Evolutionary conservation across 179 eudicot species (phyloP).

Genomic region (Beta macrorhiza): DNA sequence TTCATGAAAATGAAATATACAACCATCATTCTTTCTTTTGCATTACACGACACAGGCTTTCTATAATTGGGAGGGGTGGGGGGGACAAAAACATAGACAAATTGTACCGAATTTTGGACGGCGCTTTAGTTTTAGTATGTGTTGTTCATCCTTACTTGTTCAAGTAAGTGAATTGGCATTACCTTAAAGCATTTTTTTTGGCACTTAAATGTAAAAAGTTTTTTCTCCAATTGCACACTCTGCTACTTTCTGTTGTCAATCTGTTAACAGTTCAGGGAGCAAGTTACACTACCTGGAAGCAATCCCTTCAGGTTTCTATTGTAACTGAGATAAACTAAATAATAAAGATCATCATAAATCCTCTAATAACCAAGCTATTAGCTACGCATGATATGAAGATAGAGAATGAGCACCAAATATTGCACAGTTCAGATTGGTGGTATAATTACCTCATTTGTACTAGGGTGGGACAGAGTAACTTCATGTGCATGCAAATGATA

Average conservation of each 20-base stretch:
- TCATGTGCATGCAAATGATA: slow-evolving; percentile 91
- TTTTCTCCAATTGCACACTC: background rate
- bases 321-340: background rate
- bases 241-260: background rate
- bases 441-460: slow-evolving; percentile 57
- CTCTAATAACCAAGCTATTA: background rate
- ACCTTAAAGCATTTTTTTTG: too few species aligned
- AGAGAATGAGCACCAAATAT: background rate
- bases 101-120: too few species aligned
- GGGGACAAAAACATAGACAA: too few species aligned
- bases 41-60: too few species aligned
- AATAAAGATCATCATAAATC: background rate
- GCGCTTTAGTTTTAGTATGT: too few species aligned
- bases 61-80: too few species aligned
- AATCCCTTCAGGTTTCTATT: background rate
- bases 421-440: background rate
- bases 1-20: too few species aligned
- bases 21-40: too few species aligned
- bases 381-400: background rate
- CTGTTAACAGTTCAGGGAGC: too few species aligned
- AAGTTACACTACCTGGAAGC: background rate
- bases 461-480: slow-evolving; percentile 63
- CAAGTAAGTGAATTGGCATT: too few species aligned
- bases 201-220: too few species aligned
- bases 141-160: too few species aligned